Conservation (phyloP, 495 filamentous ascomycete species). For the Aspergillus taichungensis region DNA sequence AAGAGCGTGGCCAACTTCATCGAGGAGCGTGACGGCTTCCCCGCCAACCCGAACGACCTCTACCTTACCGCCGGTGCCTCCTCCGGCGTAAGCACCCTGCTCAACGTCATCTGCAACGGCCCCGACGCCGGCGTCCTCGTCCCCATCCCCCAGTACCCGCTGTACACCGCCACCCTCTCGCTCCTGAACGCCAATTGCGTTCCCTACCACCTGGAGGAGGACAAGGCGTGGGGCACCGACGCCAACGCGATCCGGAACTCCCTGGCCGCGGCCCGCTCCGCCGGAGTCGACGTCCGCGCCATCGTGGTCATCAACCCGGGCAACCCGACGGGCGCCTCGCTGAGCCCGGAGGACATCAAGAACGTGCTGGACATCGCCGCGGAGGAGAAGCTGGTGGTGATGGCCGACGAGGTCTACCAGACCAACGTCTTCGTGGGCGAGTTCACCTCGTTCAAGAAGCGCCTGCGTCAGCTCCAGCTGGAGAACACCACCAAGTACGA, state of each 20-base stretch:
- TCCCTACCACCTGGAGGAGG: constrained; percentile 86
- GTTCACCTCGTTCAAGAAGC: constrained; percentile 91
- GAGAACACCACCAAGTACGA: constrained; percentile 67
- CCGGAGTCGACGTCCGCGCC: constrained; percentile 78
- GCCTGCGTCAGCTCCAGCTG: constrained; percentile 75
- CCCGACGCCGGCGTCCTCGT: constrained; percentile 81
- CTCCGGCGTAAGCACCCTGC: constrained; percentile 84
- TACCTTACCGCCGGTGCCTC: constrained; percentile 89
- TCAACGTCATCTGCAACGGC: constrained; percentile 77
- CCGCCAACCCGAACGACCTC: constrained; percentile 66
- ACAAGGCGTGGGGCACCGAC: constrained; percentile 78
- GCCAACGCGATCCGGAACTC: constrained; percentile 62
- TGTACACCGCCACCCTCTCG: constrained; percentile 90
- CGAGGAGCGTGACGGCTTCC: constrained; percentile 79
- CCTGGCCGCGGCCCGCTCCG: constrained; percentile 57
- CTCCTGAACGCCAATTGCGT: constrained; percentile 81
- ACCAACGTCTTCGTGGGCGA: constrained; percentile 93
- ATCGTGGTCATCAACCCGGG: constrained; percentile 98
- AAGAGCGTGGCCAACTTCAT: constrained; percentile 90
- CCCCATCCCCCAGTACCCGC: constrained; percentile 94
- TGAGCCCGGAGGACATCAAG: constrained; percentile 68
- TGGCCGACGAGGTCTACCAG: constrained; percentile 98
- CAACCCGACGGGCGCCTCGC: constrained; percentile 88
- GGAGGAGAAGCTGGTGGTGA: constrained; percentile 74
- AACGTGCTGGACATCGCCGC: constrained; percentile 76